phyloP scores from a whole-genome alignment of 306 rosid species.

The Vigna radiata region DNA sequence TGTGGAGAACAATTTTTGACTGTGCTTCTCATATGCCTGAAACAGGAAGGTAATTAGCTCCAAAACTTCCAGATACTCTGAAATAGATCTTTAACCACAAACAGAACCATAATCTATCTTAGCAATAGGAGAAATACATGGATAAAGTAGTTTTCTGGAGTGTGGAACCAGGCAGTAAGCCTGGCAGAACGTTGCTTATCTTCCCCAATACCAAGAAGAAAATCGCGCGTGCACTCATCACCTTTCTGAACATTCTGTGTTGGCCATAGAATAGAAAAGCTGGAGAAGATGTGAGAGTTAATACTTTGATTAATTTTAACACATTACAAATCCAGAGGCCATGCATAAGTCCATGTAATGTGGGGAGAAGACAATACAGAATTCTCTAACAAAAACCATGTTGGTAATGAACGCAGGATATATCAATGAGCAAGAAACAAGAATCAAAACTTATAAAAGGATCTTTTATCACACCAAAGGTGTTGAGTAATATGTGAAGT shows the following conservation, averaged over 20 bases:
- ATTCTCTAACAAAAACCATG: constrained; percentile 4
- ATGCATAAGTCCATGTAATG: not conserved
- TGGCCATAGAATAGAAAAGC: constrained; percentile 91
- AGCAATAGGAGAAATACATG: constrained; percentile 58
- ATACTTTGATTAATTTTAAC: constrained; percentile 10
- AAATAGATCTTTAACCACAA: constrained; percentile 28
- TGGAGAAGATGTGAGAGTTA: constrained; percentile 50
- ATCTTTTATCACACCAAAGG: not conserved
- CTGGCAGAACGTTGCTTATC: constrained; percentile 92
- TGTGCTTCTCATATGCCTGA: constrained; percentile 78
- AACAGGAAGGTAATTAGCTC: constrained; percentile 44
- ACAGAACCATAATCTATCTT: constrained; percentile 36
- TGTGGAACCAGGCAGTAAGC: constrained; percentile 93
- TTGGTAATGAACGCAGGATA: constrained; percentile 15
- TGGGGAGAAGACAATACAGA: not conserved
- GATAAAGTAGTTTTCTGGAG: constrained; percentile 80
- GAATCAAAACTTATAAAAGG: constrained; percentile 7
- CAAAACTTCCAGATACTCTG: constrained; percentile 12
- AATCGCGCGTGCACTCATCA: constrained; percentile 88
- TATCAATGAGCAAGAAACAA: constrained; percentile 13
- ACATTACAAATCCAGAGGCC: constrained; percentile 30
- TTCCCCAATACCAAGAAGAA: constrained; percentile 88
- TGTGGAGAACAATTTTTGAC: constrained; percentile 53
- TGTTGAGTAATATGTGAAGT: constrained; percentile 32
- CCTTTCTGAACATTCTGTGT: constrained; percentile 64